These are phyloP conservation scores for Xylaria sp. DNA, from an alignment of 2,329 filamentous ascomycete species.

Conservation along the genomic window DNA sequence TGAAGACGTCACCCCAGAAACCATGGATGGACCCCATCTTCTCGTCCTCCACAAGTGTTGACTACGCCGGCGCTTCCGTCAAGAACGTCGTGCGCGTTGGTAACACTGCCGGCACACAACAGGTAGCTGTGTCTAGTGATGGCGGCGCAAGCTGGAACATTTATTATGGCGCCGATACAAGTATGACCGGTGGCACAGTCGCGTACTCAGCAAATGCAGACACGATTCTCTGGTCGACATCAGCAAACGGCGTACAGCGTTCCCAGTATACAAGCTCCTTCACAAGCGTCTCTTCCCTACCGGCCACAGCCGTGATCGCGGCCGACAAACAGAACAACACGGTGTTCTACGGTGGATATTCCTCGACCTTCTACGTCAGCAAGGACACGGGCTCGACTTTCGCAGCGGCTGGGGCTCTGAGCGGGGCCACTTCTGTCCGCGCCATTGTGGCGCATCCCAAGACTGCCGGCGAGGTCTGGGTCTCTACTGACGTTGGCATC, in stretches of 20 bases:
- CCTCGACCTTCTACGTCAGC: conserved; percentile 61
- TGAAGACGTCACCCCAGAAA: conserved; percentile 55
- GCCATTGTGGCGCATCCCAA: conserved; percentile 66
- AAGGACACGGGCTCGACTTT: conserved; percentile 60
- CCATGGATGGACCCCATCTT: conserved; percentile 61
- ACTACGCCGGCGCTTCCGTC: conserved; percentile 59
- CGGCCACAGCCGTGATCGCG: conserved; percentile 59
- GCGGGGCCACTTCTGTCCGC: conserved; percentile 59
- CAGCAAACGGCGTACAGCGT: conserved; percentile 54
- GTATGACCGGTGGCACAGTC: conserved; percentile 56
- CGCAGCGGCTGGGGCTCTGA: conserved; percentile 51
- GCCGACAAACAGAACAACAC: conserved; percentile 64
- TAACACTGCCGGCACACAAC: conserved; percentile 54
- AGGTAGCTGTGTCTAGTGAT: conserved; percentile 60
- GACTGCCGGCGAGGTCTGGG: conserved; percentile 68
- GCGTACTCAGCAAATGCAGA: conserved; percentile 63
- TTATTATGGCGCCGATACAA: conserved; percentile 58
- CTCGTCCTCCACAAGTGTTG: conserved; percentile 57
- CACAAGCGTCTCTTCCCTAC: conserved; percentile 56
- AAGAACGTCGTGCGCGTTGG: conserved; percentile 62
- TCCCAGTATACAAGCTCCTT: conserved; percentile 57
- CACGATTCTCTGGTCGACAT: conserved; percentile 59
- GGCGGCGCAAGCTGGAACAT: conserved; percentile 62
- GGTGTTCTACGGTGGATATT: conserved; percentile 62
- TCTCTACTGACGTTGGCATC: conserved; percentile 64